Evolutionary conservation across 257 asterid species (phyloP).

Genomic region (Phtheirospermum japonicum): DNA sequence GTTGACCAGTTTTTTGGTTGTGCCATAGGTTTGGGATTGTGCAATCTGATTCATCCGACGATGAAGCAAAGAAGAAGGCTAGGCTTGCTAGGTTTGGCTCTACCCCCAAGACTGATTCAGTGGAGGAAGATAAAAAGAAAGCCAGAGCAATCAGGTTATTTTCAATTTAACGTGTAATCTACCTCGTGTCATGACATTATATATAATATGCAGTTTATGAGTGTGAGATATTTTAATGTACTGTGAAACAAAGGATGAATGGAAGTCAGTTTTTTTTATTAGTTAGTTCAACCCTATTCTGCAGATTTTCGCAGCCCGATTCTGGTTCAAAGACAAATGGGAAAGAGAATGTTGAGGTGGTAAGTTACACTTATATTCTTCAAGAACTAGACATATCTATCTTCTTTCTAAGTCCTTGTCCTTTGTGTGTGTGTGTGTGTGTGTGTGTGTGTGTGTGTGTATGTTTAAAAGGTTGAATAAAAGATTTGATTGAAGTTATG

Average conservation of each 20-base stretch:
- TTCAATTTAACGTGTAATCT: conserved; percentile 2
- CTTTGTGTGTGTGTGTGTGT: no score
- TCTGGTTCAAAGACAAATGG: conserved; percentile 30
- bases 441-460: no score
- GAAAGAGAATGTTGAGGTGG: conserved; percentile 33
- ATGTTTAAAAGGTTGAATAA: no score
- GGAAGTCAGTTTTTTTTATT: conserved; percentile 10
- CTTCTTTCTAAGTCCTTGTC: neutral
- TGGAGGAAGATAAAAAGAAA: conserved; percentile 55
- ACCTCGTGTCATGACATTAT: neutral
- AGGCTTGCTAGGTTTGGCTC: conserved; percentile 64
- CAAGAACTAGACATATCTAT: conserved; percentile 10
- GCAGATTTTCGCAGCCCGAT: conserved; percentile 41
- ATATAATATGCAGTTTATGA: neutral
- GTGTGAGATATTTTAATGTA: neutral
- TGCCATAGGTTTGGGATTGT: conserved; percentile 57
- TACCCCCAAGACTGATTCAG: conserved; percentile 40
- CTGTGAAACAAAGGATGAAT: neutral
- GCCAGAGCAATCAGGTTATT: conserved; percentile 63
- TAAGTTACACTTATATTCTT: conserved; percentile 24
- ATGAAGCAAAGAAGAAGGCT: conserved; percentile 72
- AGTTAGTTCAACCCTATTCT: conserved; percentile 3
- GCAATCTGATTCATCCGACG: conserved; percentile 44
- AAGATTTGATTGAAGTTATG: no score
- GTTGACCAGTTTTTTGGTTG: conserved; percentile 12